Conservation (phyloP, 345 rosid species). For the Brassica juncea region DNA sequence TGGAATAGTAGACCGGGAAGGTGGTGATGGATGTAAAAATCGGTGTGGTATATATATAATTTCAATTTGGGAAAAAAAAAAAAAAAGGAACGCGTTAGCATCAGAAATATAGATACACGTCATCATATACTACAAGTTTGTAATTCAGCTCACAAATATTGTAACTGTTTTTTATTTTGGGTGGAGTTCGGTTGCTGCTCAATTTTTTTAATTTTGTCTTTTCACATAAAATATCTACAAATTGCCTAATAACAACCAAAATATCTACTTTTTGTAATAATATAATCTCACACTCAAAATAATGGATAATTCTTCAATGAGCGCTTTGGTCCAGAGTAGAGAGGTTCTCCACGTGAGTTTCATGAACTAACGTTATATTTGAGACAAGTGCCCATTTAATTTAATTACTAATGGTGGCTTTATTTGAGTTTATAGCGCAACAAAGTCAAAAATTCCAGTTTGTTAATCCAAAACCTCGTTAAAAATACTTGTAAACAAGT, state of each 20-base stretch:
- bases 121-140: neutral
- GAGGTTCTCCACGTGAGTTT: slow-evolving; percentile 26
- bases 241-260: neutral
- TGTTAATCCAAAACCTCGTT: neutral
- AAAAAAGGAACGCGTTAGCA: neutral
- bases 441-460: neutral
- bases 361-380: neutral
- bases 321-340: slow-evolving; percentile 11
- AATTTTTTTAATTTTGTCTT: neutral
- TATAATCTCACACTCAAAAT: neutral
- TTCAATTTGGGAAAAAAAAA: no score
- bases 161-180: neutral
- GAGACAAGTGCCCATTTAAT: neutral
- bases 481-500: neutral
- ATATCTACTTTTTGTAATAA: neutral
- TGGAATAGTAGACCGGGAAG: no score
- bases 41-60: no score
- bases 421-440: neutral
- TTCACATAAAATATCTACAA: neutral
- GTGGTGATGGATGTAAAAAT: no score
- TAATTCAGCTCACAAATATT: neutral
- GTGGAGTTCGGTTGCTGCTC: slow-evolving; percentile 3
- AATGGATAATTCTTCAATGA: neutral
- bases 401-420: neutral
- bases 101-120: neutral